Base-by-base conservation (phyloP, 495 filamentous ascomycete genomes). In the Saxophila tyrrhenica region DNA sequence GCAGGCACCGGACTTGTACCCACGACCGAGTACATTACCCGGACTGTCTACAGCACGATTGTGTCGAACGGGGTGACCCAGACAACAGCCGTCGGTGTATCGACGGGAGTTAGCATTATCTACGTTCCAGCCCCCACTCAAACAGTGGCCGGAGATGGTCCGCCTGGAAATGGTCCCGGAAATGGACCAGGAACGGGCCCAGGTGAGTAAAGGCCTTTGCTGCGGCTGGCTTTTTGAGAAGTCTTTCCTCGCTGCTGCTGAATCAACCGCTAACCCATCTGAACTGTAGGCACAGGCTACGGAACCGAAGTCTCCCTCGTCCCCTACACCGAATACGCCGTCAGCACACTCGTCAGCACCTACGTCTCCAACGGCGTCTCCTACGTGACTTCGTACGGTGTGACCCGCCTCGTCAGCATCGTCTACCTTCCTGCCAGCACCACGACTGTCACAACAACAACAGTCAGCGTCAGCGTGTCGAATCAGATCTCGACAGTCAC, bases 371-470 rank as follows among this genome's bases (percentile, higher is more conserved):
- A 55, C 15, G 50, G 45, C 43, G 51, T 62, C 39, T 52, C 57
- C 10, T 41, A 62, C 41, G 49, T 50, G n/a, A 52, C 48, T 23
- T 55, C 55, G 2, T 24, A 24, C 19, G 25, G 46, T 41, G 29
- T 24, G 10, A 62, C 59, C 23, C 54, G 58, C 43, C 45, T 50
- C 48, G 45, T 61, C 25, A 35, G 29, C 29, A 35, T 35, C 29
- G 29, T 35, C 29, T 35, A 35, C 29, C 29, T 35, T 13, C 29
- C 29, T 13, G 29, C 29, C 29, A 35, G 29, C 13, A 52, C 58
- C 17, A 61, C 54, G 2, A 39, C 25, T 1, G 39, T 55, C 19
- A 48, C 29, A n/a, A 54, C 51, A 11, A 58, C 56, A 10, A 49
- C 25, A 3, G 55, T 55, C 15, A 45, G 38, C 16, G 48, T 39